A percentile compares a stretch with the other conserved stretches of the same genome.
Conservation (phyloP, 768 basidiomycete genomes). For the Tylopilus intermedius region DNA sequence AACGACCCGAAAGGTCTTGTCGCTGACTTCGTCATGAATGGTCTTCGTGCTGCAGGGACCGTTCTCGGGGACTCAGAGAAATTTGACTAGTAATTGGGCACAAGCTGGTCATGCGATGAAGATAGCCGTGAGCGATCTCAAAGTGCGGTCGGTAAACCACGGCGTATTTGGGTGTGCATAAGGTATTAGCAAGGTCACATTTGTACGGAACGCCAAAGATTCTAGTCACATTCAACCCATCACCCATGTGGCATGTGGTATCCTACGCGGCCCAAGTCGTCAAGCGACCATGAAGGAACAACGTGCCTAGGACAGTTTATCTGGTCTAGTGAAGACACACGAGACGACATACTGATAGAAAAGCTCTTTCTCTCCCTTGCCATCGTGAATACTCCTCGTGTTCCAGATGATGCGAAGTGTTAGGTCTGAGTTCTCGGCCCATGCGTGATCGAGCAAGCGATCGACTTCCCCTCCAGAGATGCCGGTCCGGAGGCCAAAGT, state of each 20-base stretch:
- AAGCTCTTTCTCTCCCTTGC: too few species aligned
- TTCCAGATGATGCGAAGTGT: too few species aligned
- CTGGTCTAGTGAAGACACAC: too few species aligned
- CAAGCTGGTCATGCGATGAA: slow-evolving; percentile 63
- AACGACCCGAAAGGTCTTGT: slow-evolving; percentile 76
- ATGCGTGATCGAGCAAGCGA: too few species aligned
- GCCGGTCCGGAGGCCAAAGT: too few species aligned
- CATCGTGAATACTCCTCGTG: too few species aligned
- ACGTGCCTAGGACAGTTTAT: not conserved
- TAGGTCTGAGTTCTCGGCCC: too few species aligned
- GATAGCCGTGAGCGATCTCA: slow-evolving; percentile 35
- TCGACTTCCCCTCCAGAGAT: too few species aligned
- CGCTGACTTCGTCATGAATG: slow-evolving; percentile 80
- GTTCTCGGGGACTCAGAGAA: slow-evolving; percentile 61
- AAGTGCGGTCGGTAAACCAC: too few species aligned
- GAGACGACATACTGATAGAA: too few species aligned
- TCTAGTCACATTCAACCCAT: not conserved
- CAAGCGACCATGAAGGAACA: not conserved
- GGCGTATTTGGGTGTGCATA: slow-evolving; percentile 58
- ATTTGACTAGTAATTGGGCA: slow-evolving; percentile 69
- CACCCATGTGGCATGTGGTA: not conserved
- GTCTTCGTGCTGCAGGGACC: slow-evolving; percentile 62
- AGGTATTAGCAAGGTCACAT: slow-evolving; percentile 53
- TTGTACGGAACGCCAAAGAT: slow-evolving; percentile 12
- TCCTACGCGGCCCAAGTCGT: too few species aligned